These are phyloP conservation scores for Hysterium pulicare DNA, from an alignment of 2,329 filamentous ascomycete genomes.

Conservation along the genomic window DNA sequence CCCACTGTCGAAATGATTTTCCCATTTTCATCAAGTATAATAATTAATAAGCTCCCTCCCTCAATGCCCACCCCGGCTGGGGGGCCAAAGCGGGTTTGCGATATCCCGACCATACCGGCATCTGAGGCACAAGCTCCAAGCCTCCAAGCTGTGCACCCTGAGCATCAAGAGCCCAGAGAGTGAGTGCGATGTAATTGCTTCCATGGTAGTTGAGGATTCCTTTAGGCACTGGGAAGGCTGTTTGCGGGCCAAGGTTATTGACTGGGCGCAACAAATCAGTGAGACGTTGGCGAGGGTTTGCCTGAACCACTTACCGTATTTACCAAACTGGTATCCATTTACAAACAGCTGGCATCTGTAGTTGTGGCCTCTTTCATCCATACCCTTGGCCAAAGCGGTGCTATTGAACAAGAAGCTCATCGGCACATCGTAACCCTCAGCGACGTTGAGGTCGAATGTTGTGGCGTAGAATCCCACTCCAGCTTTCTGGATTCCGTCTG, in stretches of 20 bases:
- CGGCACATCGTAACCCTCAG: constrained; percentile 58
- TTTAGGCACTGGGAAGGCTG: constrained; percentile 67
- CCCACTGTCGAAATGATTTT: too few species aligned
- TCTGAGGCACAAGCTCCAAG: constrained; percentile 51
- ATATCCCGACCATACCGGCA: constrained; percentile 46
- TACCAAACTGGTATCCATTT: constrained; percentile 73
- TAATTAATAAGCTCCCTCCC: constrained; percentile 3
- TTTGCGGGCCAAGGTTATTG: constrained; percentile 75
- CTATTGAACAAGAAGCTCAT: constrained; percentile 56
- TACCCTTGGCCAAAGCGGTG: constrained; percentile 34
- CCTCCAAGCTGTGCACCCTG: constrained; percentile 56
- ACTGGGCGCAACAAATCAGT: too few species aligned
- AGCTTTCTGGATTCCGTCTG: constrained; percentile 47
- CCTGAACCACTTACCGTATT: too few species aligned
- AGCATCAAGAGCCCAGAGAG: constrained; percentile 63
- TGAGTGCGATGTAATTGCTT: constrained; percentile 65
- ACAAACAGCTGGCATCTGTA: constrained; percentile 67
- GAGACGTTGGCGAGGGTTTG: too few species aligned
- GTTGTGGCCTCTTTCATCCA: constrained; percentile 18
- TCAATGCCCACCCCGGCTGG: background rate
- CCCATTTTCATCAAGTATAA: too few species aligned
- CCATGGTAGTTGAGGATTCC: constrained; percentile 70
- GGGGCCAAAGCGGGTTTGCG: background rate
- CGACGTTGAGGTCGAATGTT: constrained; percentile 54
- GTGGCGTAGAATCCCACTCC: constrained; percentile 60